A percentile compares a stretch with the other conserved stretches of the same genome.
These are phyloP conservation scores for Colletotrichum cordylinicola DNA, from an alignment of 2,329 filamentous ascomycete genomes.

Conservation along the genomic window DNA sequence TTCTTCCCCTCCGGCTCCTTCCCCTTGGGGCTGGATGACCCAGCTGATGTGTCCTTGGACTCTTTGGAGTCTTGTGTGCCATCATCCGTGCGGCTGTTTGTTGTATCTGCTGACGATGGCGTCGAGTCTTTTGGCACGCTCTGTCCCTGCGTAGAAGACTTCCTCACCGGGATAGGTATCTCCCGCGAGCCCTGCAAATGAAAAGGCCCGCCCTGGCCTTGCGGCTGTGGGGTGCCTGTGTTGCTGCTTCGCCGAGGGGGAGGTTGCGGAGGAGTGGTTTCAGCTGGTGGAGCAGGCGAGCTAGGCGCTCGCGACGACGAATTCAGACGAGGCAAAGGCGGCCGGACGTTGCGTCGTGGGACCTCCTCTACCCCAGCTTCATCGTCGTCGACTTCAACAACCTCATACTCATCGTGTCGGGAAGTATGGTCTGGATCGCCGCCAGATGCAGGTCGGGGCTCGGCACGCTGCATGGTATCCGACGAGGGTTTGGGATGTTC, in stretches of 20 bases:
- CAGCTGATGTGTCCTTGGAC: neutral
- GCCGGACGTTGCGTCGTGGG: neutral
- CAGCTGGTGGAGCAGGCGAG: neutral
- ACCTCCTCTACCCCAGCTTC: slow-evolving; percentile 4
- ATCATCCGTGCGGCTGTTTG: slow-evolving; percentile 11
- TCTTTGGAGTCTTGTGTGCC: neutral
- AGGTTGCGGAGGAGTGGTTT: neutral
- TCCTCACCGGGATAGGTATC: slow-evolving; percentile 21
- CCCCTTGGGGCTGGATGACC: neutral
- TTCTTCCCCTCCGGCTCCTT: slow-evolving; percentile 16
- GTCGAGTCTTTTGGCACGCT: neutral
- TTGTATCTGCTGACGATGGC: neutral
- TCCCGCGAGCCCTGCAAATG: slow-evolving; percentile 18
- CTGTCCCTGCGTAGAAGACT: slow-evolving; percentile 3
- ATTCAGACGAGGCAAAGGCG: slow-evolving; percentile 21
- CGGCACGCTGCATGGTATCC: slow-evolving; percentile 10
- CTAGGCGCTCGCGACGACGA: slow-evolving; percentile 21
- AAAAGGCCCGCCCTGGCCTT: slow-evolving; percentile 6
- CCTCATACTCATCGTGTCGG: slow-evolving; percentile 20
- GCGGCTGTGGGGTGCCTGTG: slow-evolving; percentile 3
- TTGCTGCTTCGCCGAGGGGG: slow-evolving; percentile 2
- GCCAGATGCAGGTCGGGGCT: neutral
- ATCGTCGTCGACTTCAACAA: slow-evolving; percentile 17
- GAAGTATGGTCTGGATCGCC: slow-evolving; percentile 12
- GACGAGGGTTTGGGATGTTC: neutral